Percentiles rank a stretch among this genome's conserved stretches.
Conservation (phyloP, 768 basidiomycete genomes). For the Tulasnella sp. region DNA sequence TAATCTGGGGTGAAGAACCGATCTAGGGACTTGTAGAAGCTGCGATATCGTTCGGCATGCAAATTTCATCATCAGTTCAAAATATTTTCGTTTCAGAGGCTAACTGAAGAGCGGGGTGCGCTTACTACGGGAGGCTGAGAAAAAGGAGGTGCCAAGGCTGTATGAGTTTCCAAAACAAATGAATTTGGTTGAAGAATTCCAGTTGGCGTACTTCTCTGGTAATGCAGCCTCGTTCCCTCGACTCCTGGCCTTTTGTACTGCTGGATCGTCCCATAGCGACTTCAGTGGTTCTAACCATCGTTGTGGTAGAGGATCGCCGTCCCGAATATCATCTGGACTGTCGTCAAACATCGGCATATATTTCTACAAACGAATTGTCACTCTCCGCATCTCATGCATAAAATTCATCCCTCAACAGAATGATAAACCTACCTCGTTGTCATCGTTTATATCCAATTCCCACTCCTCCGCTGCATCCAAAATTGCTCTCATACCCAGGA, state of each 20-base stretch:
- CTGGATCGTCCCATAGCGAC: slow-evolving; percentile 64
- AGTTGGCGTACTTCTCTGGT: slow-evolving; percentile 67
- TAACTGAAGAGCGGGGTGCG: not conserved
- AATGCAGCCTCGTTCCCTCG: slow-evolving; percentile 84
- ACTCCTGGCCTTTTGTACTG: slow-evolving; percentile 62
- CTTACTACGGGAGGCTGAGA: slow-evolving; percentile 13
- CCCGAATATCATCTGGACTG: slow-evolving; percentile 56
- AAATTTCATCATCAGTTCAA: too few relatives aligned
- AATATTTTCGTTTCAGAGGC: too few relatives aligned
- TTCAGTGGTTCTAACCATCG: slow-evolving; percentile 56
- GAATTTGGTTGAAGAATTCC: not conserved
- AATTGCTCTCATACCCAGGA: slow-evolving; percentile 69
- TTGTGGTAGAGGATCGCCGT: slow-evolving; percentile 69
- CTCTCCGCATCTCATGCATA: not conserved
- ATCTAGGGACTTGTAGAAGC: slow-evolving; percentile 67
- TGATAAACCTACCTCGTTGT: slow-evolving; percentile 36
- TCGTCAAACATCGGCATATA: slow-evolving; percentile 50
- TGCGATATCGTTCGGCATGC: slow-evolving; percentile 13
- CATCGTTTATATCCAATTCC: slow-evolving; percentile 58
- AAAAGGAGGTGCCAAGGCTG: not conserved
- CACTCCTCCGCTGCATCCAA: slow-evolving; percentile 86
- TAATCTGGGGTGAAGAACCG: slow-evolving; percentile 67
- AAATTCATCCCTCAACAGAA: not conserved
- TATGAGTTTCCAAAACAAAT: not conserved
- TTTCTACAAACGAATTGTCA: slow-evolving; percentile 20